Conservation (phyloP, 1,284 basidiomycete genomes). For the Caloboletus inedulis region DNA sequence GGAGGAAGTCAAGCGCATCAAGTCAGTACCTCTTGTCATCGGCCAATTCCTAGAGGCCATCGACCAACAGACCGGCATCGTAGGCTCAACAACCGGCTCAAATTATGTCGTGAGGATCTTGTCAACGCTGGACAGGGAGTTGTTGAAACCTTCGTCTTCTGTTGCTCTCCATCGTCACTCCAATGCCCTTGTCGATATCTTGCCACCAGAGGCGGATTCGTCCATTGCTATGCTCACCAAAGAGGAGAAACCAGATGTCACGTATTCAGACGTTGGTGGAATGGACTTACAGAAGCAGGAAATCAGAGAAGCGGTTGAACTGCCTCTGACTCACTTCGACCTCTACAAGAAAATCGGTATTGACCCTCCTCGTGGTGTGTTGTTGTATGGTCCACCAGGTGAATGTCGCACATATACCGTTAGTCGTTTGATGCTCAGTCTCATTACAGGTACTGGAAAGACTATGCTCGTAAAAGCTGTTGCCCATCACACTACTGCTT, state of each 20-base stretch:
- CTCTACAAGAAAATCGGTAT: constrained; percentile 99
- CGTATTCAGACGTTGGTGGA: constrained; percentile 91
- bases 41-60: constrained; percentile 99
- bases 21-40: constrained; percentile 99
- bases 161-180: constrained; percentile 98
- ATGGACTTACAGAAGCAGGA: constrained; percentile 99
- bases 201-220: constrained; percentile 98
- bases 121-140: constrained; percentile 94
- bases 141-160: constrained; percentile 95
- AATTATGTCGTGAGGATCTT: constrained; percentile 99
- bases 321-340: constrained; percentile 97
- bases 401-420: constrained; percentile 11
- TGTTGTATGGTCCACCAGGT: constrained; percentile 84
- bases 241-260: constrained; percentile 92
- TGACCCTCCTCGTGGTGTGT: constrained; percentile 88
- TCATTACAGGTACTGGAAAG: constrained; percentile 84
- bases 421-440: constrained; percentile 9
- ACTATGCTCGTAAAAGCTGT: constrained; percentile 99
- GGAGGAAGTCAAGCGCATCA: constrained; percentile 99
- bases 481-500: constrained; percentile 94
- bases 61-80: constrained; percentile 96
- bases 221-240: constrained; percentile 92
- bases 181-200: constrained; percentile 96
- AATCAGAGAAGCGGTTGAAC: constrained; percentile 97
- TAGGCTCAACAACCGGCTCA: constrained; percentile 96